Percentiles rank a stretch among this genome's conserved stretches.
Evolutionary conservation across 352 stramenopile species (phyloP).

Genomic region (Globisporangium echinulatum): DNA sequence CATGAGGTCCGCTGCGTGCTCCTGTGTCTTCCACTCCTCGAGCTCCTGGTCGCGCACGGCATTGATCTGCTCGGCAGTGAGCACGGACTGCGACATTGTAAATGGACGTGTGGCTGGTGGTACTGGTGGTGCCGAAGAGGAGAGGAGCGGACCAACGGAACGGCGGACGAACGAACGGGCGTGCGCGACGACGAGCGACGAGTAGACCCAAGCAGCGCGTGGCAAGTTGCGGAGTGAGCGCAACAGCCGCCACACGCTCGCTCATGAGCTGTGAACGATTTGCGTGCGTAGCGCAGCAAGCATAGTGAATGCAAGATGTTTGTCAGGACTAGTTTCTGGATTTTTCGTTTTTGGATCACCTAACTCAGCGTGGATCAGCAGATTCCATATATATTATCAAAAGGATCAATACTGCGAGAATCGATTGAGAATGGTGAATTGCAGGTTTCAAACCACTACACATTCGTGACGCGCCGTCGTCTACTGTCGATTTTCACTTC

Average conservation of each 20-base stretch:
- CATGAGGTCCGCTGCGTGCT: slow-evolving; percentile 80
- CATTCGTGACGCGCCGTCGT: too few relatives aligned
- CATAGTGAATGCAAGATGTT: not conserved
- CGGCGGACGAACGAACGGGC: not conserved
- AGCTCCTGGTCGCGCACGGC: slow-evolving; percentile 53
- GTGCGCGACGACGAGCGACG: not conserved
- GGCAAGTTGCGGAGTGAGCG: slow-evolving; percentile 16
- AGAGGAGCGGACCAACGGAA: not conserved
- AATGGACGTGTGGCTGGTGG: not conserved
- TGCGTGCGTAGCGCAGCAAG: not conserved
- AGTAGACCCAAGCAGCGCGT: slow-evolving; percentile 11
- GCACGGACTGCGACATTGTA: slow-evolving; percentile 28
- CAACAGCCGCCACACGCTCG: not conserved
- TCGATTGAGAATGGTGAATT: not conserved
- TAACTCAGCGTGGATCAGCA: not conserved
- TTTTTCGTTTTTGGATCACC: not conserved
- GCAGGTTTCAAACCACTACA: not conserved
- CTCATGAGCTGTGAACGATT: not conserved
- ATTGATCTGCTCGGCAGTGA: slow-evolving; percentile 42
- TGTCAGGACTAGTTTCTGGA: not conserved
- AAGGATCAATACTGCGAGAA: not conserved
- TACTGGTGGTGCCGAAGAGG: not conserved
- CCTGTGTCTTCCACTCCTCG: slow-evolving; percentile 71
- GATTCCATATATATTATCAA: not conserved
- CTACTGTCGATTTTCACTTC: too few relatives aligned